These are phyloP conservation scores for Hymenoscyphus repandus DNA, from an alignment of 2,329 filamentous ascomycete species.

Conservation along the genomic window DNA sequence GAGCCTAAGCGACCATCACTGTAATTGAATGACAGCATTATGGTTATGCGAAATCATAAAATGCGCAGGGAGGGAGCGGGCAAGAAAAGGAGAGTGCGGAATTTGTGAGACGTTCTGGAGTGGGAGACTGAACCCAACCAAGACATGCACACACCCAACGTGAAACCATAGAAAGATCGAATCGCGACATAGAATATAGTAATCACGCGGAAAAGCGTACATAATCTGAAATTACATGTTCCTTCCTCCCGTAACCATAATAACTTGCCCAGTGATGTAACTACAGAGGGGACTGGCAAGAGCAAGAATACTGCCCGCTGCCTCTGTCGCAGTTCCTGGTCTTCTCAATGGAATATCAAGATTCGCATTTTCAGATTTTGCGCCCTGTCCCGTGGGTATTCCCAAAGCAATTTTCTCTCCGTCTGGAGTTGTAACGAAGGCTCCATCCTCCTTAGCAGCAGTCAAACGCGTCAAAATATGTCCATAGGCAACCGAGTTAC, in stretches of 20 bases:
- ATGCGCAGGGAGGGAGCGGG: too few relatives aligned
- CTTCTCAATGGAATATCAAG: conserved; percentile 74
- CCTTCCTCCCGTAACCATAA: conserved; percentile 76
- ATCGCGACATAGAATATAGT: too few relatives aligned
- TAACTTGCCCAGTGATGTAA: conserved; percentile 82
- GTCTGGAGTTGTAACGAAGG: conserved; percentile 69
- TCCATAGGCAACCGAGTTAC: conserved; percentile 82
- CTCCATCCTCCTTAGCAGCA: conserved; percentile 77
- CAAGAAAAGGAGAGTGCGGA: too few relatives aligned
- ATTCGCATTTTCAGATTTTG: conserved; percentile 40
- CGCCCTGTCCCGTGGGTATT: conserved; percentile 58
- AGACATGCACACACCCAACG: too few relatives aligned
- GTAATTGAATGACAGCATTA: too few relatives aligned
- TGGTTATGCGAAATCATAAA: too few relatives aligned
- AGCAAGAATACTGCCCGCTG: conserved; percentile 70
- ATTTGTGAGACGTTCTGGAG: too few relatives aligned
- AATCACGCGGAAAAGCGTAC: neutral
- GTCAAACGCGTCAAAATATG: conserved; percentile 76
- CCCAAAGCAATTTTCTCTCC: conserved; percentile 71
- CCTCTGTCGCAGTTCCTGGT: conserved; percentile 73
- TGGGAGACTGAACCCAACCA: too few relatives aligned
- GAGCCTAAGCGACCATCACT: too few relatives aligned
- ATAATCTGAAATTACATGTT: conserved; percentile 42
- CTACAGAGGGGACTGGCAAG: conserved; percentile 77
- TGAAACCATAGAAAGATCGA: too few relatives aligned